Base-by-base conservation (phyloP, 805 yeast species). In the Maudiozyma saulgeensis region DNA sequence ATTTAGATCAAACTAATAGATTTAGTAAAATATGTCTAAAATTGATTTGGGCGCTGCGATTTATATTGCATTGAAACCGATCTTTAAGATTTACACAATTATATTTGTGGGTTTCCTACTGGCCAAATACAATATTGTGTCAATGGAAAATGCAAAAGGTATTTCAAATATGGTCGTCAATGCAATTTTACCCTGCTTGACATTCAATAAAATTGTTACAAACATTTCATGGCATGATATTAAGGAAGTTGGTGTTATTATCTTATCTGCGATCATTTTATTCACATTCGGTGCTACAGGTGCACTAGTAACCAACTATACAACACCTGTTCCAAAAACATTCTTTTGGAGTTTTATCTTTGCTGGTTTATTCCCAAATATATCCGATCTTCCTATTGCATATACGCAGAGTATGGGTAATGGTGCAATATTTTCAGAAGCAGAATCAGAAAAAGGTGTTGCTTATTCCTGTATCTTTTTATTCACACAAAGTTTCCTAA, bases 301-400 rank as follows among this genome's bases (percentile, higher is more conserved):
- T 49, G 73, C 74, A 31, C 42, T 72, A 1, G 6, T 77, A 0
- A 66, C 74, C 0, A 69, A 76, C 28, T 55, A 73, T 23, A 56
- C 73, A 0, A 74, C 87, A 2, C 80, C 80, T 5, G 77, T 79
- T 5, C 95, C 96, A 3, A 76, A 74, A 51, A 67, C 76, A 38
- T 87, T 95, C 91, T 68, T 75, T 25, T 93, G 95, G 47, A 95
- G 96, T 0, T 61, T 83, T 18, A 53, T 84, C 6, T 75, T 82
- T 28, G 87, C 85, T 9, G 88, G 91, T 0, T 70, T 84, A 31
- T 79, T 87, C 59, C 90, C 89, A 42, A 87, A 87, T 60, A 80
- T 84, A 42, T 79, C 89, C 15, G 96, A 87, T 67, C 71, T 87
- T 49, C 96, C 96, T 0, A 84, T 87, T 56, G 95, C 96, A 0